Evolutionary conservation across 352 stramenopile genomes (phyloP).

Genomic region (Phytophthora cactorum): DNA sequence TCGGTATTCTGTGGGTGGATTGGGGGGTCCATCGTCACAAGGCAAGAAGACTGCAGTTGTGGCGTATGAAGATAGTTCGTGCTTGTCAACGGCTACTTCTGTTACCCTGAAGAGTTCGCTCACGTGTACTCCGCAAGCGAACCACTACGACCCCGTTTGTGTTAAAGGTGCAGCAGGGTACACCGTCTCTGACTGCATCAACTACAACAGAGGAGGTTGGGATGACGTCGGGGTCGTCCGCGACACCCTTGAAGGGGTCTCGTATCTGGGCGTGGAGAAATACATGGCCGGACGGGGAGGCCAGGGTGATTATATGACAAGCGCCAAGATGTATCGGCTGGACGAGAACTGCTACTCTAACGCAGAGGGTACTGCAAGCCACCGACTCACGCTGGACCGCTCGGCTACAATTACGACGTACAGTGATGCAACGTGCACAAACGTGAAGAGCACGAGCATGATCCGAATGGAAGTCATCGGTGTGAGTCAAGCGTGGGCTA

Average conservation of each 20-base stretch:
- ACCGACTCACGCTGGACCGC: slow-evolving; percentile 11
- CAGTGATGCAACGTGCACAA: neutral
- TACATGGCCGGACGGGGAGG: neutral
- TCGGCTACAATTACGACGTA: slow-evolving; percentile 18
- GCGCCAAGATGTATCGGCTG: slow-evolving; percentile 6
- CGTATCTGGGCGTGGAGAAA: slow-evolving; percentile 12
- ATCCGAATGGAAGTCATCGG: neutral
- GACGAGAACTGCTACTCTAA: slow-evolving; percentile 25
- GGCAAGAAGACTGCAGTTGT: too few species aligned
- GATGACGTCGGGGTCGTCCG: slow-evolving; percentile 10
- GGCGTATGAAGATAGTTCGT: too few species aligned
- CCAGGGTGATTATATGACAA: neutral
- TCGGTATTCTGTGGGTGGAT: slow-evolving; percentile 5
- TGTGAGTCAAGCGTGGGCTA: neutral
- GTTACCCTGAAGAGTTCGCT: too few species aligned
- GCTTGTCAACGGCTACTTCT: too few species aligned
- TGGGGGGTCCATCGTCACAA: neutral
- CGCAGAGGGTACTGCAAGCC: slow-evolving; percentile 8
- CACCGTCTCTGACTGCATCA: slow-evolving; percentile 13
- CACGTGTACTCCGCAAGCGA: slow-evolving; percentile 1
- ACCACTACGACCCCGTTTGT: slow-evolving; percentile 15
- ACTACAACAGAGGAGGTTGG: slow-evolving; percentile 4
- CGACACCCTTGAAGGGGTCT: neutral
- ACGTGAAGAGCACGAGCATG: neutral
- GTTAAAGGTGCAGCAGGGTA: neutral